Evolutionary conservation across 768 basidiomycete genomes (phyloP).

Genomic region (Amanita jacksonii): DNA sequence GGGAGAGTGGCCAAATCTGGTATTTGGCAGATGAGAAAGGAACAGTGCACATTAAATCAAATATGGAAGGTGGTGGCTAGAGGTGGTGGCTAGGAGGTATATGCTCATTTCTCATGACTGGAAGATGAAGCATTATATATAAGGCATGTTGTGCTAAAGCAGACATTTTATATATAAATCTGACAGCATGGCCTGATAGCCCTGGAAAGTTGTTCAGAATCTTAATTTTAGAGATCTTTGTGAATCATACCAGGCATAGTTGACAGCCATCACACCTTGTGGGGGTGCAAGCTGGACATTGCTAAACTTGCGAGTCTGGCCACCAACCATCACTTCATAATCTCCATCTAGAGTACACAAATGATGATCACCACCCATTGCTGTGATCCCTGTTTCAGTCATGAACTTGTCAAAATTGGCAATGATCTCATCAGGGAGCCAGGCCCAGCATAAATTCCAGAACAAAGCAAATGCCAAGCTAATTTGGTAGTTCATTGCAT

Average conservation of each 20-base stretch:
- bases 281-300: constrained; percentile 9
- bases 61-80: no score
- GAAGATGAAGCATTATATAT: no score
- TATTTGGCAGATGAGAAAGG: no score
- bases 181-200: no score
- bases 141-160: no score
- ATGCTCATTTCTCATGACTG: no score
- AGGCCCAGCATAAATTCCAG: constrained; percentile 4
- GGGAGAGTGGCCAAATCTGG: no score
- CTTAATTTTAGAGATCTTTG: not conserved
- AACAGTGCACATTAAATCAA: no score
- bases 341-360: not conserved
- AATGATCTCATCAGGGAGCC: constrained; percentile 3
- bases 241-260: constrained; percentile 8
- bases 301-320: not conserved
- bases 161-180: no score
- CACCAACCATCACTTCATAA: not conserved
- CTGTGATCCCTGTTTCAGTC: not conserved
- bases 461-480: constrained; percentile 7
- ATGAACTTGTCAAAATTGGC: not conserved
- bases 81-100: no score
- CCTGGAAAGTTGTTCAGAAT: constrained; percentile 6
- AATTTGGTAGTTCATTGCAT: not conserved
- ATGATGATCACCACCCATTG: not conserved
- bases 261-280: constrained; percentile 7